Percentiles rank a stretch among this genome's conserved stretches.
phyloP scores from a whole-genome alignment of 2,329 filamentous ascomycete genomes.

The Claviceps paspali region DNA sequence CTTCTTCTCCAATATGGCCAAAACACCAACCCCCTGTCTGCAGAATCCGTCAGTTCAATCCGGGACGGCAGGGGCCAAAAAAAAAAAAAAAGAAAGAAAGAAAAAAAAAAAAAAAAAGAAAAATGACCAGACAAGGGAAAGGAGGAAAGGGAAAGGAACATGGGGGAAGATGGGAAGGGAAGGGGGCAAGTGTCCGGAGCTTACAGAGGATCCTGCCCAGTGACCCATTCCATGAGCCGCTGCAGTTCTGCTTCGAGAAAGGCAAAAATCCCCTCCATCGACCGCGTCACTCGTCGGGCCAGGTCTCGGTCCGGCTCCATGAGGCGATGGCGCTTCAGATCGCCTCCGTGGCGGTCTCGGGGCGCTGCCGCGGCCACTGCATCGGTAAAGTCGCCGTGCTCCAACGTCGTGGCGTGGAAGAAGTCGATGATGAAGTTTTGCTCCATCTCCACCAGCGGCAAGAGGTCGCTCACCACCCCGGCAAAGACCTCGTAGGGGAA shows the following conservation, averaged over 20 bases:
- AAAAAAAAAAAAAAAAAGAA: background rate
- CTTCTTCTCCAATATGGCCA: constrained; percentile 68
- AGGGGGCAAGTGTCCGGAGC: too few species aligned
- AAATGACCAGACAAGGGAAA: background rate
- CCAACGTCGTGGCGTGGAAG: constrained; percentile 82
- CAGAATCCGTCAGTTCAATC: constrained; percentile 8
- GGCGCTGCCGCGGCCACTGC: constrained; percentile 52
- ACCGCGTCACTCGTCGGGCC: constrained; percentile 67
- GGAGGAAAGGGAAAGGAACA: too few species aligned
- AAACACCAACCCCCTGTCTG: constrained; percentile 77
- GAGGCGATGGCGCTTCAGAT: constrained; percentile 57
- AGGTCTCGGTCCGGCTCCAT: constrained; percentile 82
- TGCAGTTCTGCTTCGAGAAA: constrained; percentile 71
- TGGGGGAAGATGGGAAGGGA: too few species aligned
- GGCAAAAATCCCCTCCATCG: constrained; percentile 78
- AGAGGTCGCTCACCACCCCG: constrained; percentile 63
- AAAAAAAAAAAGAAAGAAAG: too few species aligned
- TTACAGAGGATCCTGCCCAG: constrained; percentile 68
- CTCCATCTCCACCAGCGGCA: constrained; percentile 76
- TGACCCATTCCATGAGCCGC: constrained; percentile 67
- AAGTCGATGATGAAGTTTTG: constrained; percentile 97
- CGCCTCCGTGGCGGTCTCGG: constrained; percentile 52
- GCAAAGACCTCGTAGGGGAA: constrained; percentile 71
- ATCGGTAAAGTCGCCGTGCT: constrained; percentile 71
- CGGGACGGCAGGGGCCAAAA: too few species aligned